These are phyloP conservation scores for Russula virescens DNA, from an alignment of 768 basidiomycete genomes.

Conservation along the genomic window DNA sequence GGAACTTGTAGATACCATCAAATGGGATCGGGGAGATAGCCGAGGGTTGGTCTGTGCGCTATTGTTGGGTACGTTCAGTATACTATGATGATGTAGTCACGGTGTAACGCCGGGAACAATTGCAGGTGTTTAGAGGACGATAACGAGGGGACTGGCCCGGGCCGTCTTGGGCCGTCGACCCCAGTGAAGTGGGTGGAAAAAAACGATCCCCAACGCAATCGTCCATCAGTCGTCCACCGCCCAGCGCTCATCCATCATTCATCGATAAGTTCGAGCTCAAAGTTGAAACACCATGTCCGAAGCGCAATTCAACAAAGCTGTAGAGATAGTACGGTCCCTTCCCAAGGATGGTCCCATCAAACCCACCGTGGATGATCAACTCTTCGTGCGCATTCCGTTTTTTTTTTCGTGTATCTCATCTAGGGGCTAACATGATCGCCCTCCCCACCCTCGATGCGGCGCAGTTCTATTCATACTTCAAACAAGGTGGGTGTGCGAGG, in stretches of 20 bases:
- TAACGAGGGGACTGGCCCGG: too few relatives aligned
- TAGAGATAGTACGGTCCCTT: slow-evolving; percentile 55
- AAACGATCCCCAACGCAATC: neutral
- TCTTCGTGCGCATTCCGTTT: slow-evolving; percentile 52
- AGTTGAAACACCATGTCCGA: slow-evolving; percentile 47
- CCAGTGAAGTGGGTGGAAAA: too few relatives aligned
- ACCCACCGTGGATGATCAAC: slow-evolving; percentile 67
- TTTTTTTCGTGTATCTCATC: slow-evolving; percentile 10
- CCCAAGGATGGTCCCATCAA: slow-evolving; percentile 79
- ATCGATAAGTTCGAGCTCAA: neutral
- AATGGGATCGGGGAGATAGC: neutral
- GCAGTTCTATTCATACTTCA: slow-evolving; percentile 92
- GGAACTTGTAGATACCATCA: neutral
- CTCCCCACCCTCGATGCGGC: neutral
- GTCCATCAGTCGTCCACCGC: neutral
- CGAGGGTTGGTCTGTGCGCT: neutral
- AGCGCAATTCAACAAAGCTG: slow-evolving; percentile 72
- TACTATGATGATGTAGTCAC: too few relatives aligned
- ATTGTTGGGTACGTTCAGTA: too few relatives aligned
- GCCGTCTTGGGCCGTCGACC: too few relatives aligned
- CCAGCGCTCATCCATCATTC: neutral
- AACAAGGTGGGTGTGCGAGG: slow-evolving; percentile 60
- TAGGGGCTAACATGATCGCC: neutral
- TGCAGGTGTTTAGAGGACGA: too few relatives aligned
- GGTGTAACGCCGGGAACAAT: too few relatives aligned